phyloP scores from a whole-genome alignment of 2,329 filamentous ascomycete species.

The Aspergillus pseudoterreus region DNA sequence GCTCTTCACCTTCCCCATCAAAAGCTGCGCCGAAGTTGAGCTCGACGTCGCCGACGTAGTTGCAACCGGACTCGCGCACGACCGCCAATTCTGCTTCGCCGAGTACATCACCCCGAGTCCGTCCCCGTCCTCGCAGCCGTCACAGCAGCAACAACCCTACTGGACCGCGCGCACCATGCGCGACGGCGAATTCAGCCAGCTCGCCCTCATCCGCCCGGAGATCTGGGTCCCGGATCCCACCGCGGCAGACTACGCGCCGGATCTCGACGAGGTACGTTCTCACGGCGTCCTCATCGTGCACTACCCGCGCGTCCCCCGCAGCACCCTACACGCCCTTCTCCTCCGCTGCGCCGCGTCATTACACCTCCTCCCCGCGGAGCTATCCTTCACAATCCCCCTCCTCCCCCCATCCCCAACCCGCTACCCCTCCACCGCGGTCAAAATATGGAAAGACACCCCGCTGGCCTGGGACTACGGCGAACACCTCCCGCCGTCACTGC shows the following conservation, averaged over 20 bases:
- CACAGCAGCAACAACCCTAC: conserved; percentile 13
- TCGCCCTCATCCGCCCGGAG: conserved; percentile 65
- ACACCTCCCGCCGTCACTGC: conserved; percentile 47
- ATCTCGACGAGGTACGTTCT: conserved; percentile 47
- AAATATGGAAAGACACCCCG: conserved; percentile 55
- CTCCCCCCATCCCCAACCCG: conserved; percentile 41
- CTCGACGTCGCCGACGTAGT: conserved; percentile 62
- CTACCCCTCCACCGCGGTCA: conserved; percentile 47
- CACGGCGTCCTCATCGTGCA: conserved; percentile 52
- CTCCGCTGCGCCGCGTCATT: conserved; percentile 27
- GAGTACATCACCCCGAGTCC: conserved; percentile 48
- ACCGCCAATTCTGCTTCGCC: conserved; percentile 80
- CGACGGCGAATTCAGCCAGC: conserved; percentile 49
- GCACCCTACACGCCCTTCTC: conserved; percentile 7
- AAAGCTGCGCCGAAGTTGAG: conserved; percentile 76
- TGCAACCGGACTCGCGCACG: conserved; percentile 68
- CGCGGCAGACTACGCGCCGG: conserved; percentile 38
- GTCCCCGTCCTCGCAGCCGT: not conserved
- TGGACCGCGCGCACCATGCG: conserved; percentile 43
- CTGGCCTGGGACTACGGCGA: conserved; percentile 36
- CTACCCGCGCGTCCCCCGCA: conserved; percentile 34
- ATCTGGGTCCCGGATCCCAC: conserved; percentile 57
- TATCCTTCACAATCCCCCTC: conserved; percentile 53
- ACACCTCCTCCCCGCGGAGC: conserved; percentile 30
- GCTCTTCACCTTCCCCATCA: conserved; percentile 76